Evolutionary conservation across 1,284 basidiomycete species (phyloP).

Genomic region (Apiotrichum veenhuisii): DNA sequence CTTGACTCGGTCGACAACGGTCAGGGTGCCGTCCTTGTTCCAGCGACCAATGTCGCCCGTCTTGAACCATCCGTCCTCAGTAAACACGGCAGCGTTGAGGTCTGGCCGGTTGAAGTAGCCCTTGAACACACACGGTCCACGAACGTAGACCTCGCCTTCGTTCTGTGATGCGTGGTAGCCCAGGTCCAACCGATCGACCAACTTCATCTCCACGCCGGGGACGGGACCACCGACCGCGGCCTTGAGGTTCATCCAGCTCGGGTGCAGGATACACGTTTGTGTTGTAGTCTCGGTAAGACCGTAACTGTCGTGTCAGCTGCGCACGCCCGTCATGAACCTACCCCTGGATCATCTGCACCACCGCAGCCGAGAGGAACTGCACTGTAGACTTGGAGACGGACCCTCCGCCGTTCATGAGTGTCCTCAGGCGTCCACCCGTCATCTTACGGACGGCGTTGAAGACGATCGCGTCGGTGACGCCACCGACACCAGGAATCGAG

Average conservation of each 20-base stretch:
- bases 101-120: constrained; percentile 85
- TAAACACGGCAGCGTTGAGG: constrained; percentile 81
- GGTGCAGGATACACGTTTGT: constrained; percentile 52
- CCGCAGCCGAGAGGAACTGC: constrained; percentile 75
- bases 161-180: constrained; percentile 71
- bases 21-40: constrained; percentile 67
- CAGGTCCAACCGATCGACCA: constrained; percentile 67
- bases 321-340: too few species aligned
- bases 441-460: constrained; percentile 71
- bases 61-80: constrained; percentile 81
- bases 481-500: constrained; percentile 61
- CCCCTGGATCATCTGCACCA: constrained; percentile 77
- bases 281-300: constrained; percentile 78
- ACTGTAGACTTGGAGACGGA: constrained; percentile 81
- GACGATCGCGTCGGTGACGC: constrained; percentile 70
- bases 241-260: constrained; percentile 66
- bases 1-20: constrained; percentile 67
- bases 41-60: constrained; percentile 55
- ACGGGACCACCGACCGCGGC: constrained; percentile 75
- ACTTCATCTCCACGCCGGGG: constrained; percentile 82
- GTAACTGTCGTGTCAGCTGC: constrained; percentile 54
- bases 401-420: constrained; percentile 76
- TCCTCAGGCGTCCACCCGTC: constrained; percentile 78
- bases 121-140: constrained; percentile 50
- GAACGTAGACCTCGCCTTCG: constrained; percentile 60